Evolutionary conservation across 73 alveolate genomes (phyloP).

Genomic region (Stentor roeselii): DNA sequence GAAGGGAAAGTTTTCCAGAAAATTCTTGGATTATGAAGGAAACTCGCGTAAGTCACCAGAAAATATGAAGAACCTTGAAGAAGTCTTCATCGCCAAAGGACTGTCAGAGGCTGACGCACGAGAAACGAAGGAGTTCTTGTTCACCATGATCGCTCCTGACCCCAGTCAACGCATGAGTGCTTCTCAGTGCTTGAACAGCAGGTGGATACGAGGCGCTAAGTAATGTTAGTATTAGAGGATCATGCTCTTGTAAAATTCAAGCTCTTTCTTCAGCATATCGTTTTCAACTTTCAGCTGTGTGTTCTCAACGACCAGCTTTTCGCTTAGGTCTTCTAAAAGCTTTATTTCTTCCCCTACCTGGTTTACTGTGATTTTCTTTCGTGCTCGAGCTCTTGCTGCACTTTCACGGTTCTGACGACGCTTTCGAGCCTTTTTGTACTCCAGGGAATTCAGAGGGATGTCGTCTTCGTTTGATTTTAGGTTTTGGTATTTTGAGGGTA

Average conservation of each 20-base stretch:
- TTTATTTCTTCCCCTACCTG: neutral
- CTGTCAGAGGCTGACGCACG: too few species aligned
- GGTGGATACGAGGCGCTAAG: neutral
- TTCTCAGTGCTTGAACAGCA: neutral
- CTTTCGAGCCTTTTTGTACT: conserved; percentile 70
- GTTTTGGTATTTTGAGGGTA: neutral
- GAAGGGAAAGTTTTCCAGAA: too few species aligned
- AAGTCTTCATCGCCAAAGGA: neutral
- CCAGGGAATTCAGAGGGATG: conserved; percentile 16
- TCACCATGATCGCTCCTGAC: neutral
- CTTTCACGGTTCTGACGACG: conserved; percentile 79
- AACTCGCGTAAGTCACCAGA: too few species aligned
- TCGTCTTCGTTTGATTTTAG: neutral
- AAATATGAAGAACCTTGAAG: neutral
- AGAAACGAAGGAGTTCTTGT: neutral
- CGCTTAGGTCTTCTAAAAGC: neutral
- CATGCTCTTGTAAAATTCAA: conserved; percentile 17
- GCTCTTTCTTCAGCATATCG: conserved; percentile 20
- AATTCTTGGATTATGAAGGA: too few species aligned
- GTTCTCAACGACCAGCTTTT: neutral
- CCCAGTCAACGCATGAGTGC: neutral
- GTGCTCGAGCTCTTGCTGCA: conserved; percentile 65
- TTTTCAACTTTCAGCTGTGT: conserved; percentile 13
- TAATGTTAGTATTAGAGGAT: neutral
- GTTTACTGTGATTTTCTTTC: conserved; percentile 36